Evolutionary conservation across 179 eudicot genomes (phyloP).

Genomic region (Pouteria campechiana): DNA sequence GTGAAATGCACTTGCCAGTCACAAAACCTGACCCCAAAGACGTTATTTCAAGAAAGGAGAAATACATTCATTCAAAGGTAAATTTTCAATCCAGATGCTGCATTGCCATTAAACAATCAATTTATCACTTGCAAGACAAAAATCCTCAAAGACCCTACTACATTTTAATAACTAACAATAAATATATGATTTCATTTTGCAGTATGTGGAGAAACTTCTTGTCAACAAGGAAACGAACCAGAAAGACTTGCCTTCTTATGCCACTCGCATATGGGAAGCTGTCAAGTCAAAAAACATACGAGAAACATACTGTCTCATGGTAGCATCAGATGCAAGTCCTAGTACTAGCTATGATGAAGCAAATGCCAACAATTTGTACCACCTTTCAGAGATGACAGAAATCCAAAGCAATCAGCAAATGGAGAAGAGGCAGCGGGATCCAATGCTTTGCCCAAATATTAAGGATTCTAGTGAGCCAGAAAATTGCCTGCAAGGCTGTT

Average conservation of each 20-base stretch:
- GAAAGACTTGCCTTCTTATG: conserved; percentile 19
- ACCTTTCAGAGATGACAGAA: conserved; percentile 16
- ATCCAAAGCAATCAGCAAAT: conserved; percentile 21
- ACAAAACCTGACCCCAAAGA: conserved; percentile 51
- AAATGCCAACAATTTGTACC: conserved; percentile 15
- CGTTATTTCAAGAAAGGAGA: conserved; percentile 52
- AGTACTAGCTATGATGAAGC: conserved; percentile 55
- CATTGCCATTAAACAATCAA: background rate
- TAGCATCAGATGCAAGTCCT: conserved; percentile 36
- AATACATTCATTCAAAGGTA: conserved; percentile 83
- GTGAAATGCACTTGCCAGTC: conserved; percentile 13
- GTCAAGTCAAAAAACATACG: conserved; percentile 48
- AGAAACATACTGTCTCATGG: conserved; percentile 64
- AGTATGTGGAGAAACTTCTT: conserved; percentile 70
- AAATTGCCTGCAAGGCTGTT: conserved; percentile 69
- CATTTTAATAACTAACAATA: too few relatives aligned
- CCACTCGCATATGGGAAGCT: conserved; percentile 79
- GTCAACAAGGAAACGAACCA: conserved; percentile 28
- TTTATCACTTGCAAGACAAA: too few relatives aligned
- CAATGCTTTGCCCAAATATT: conserved; percentile 38
- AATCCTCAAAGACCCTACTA: too few relatives aligned
- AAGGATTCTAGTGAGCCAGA: conserved; percentile 37
- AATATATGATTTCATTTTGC: conserved; percentile 7
- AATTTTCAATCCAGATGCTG: conserved; percentile 1
- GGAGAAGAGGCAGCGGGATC: conserved; percentile 21